Percentiles rank a stretch among this genome's conserved stretches.
Conservation (phyloP, 805 yeast genomes). For the Ogataea kodamae region DNA sequence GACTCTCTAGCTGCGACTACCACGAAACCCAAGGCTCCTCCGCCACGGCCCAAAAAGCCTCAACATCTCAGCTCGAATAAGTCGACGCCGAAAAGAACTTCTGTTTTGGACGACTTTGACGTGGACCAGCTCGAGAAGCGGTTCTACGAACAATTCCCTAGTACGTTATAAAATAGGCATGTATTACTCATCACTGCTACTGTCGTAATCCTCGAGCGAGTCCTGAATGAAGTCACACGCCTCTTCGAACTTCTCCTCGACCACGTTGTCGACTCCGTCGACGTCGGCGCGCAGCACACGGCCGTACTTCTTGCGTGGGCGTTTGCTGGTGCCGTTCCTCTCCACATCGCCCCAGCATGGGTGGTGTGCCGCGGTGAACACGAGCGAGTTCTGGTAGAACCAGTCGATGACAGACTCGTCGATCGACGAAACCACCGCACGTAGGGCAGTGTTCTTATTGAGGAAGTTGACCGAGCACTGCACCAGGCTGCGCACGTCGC, state of each 20-base stretch:
- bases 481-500: conserved; percentile 60
- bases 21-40: conserved; percentile 27
- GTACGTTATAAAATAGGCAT: conserved; percentile 40
- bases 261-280: conserved; percentile 72
- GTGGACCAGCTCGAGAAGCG: conserved; percentile 56
- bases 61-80: conserved; percentile 41
- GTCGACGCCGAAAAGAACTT: conserved; percentile 10
- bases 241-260: conserved; percentile 81
- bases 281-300: conserved; percentile 72
- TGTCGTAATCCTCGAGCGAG: conserved; percentile 66
- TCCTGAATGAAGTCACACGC: conserved; percentile 81
- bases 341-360: conserved; percentile 67
- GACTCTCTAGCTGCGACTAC: conserved; percentile 11
- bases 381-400: conserved; percentile 82
- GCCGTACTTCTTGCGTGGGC: conserved; percentile 89
- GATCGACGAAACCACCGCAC: conserved; percentile 78
- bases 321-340: conserved; percentile 41
- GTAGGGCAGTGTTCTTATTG: conserved; percentile 61
- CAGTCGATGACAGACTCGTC: conserved; percentile 90
- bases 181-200: conserved; percentile 30
- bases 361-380: conserved; percentile 73
- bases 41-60: conserved; percentile 68
- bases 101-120: conserved; percentile 34
- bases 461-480: conserved; percentile 69
- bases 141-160: conserved; percentile 58